Evolutionary conservation across 2,329 filamentous ascomycete species (phyloP), one percentile per base, ranked within the genome.

Genomic region (Acrocalymma vagum): DNA sequence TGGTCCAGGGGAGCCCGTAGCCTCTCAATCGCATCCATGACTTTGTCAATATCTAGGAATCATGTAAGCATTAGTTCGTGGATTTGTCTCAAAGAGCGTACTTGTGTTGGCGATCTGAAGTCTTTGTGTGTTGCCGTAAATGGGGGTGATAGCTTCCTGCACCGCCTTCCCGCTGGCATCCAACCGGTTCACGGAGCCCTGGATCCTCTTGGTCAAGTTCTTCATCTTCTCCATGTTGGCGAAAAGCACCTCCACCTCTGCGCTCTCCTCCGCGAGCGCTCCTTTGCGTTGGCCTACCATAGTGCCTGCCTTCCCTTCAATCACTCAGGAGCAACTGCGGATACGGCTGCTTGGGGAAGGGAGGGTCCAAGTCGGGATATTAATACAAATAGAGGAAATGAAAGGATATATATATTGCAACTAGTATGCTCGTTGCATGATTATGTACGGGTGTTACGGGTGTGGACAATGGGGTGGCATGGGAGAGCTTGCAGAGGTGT

Each of bases 201-300:
- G 88, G 40, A 99, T 96, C 77, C 95, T 96, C 76, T 94, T 96
- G 21, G 91, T 96, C 67, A 97, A 81, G 63, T 90, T 84, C 45
- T 91, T 87, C 57, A 95, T 95, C 80, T 96, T 97, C 59, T 95
- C 90, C 48, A 97, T 83, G 54, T 84, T 84, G 40, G 83, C 82
- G 53, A 80, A 81, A 16, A 86, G 70, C 38, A 86, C 83, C 67
- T 86, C 83, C 27, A 86, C 83, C 69, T 86, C 83, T 6, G 83
- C 83, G 63, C 81, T 82, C 72, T 86, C 83, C 71, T 86, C 83
- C 23, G 81, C 81, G 65, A 81, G 81, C 24, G 79, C 79, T 38
- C 76, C 76, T 67, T 80, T 81, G 50, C 79, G 76, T 44, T 75
- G 73, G 36, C 71, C 78, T 40, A 80, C 78, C 82, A 84, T 71